A percentile compares a stretch with the other conserved stretches of the same genome.
phyloP scores from a whole-genome alignment of 176 grass and related monocot genomes.

The bread wheat (Triticum aestivum) region DNA sequence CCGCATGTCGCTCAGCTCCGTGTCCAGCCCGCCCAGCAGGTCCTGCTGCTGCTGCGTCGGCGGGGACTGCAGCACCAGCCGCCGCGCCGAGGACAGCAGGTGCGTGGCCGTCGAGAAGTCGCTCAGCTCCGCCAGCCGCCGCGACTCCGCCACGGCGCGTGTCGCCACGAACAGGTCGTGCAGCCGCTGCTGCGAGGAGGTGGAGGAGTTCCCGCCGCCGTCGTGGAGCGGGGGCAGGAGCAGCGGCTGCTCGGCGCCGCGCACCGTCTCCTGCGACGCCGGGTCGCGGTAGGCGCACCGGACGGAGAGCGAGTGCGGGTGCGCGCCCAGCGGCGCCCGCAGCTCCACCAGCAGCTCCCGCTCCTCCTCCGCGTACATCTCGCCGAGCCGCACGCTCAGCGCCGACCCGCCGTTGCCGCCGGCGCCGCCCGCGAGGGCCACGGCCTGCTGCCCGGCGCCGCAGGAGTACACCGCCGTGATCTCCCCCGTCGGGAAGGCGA shows the following conservation, averaged over 20 bases:
- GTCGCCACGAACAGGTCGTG: constrained; percentile 87
- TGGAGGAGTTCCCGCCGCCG: background rate
- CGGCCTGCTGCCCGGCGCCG: constrained; percentile 52
- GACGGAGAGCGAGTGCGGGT: constrained; percentile 44
- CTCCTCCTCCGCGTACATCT: constrained; percentile 93
- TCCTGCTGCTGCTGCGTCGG: constrained; percentile 41
- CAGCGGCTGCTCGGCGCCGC: constrained; percentile 47
- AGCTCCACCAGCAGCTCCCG: constrained; percentile 88
- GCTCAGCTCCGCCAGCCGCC: constrained; percentile 63
- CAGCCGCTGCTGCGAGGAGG: constrained; percentile 42
- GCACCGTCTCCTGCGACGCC: constrained; percentile 42
- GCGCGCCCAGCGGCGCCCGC: constrained; percentile 42
- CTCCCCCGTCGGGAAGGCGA: constrained; percentile 61
- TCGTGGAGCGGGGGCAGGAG: constrained; percentile 42
- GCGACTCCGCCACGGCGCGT: constrained; percentile 73
- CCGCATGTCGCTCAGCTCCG: constrained; percentile 66
- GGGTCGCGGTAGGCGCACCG: constrained; percentile 71
- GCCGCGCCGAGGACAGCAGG: constrained; percentile 77
- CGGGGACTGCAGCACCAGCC: constrained; percentile 59
- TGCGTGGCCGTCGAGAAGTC: constrained; percentile 71
- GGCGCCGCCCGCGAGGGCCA: constrained; percentile 19
- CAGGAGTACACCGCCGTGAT: constrained; percentile 77
- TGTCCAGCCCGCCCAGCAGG: constrained; percentile 60
- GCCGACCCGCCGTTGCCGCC: constrained; percentile 15
- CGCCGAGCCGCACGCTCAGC: constrained; percentile 46